Evolutionary conservation across 2,329 filamentous ascomycete genomes (phyloP).

Genomic region (Herpotrichia juniperi): DNA sequence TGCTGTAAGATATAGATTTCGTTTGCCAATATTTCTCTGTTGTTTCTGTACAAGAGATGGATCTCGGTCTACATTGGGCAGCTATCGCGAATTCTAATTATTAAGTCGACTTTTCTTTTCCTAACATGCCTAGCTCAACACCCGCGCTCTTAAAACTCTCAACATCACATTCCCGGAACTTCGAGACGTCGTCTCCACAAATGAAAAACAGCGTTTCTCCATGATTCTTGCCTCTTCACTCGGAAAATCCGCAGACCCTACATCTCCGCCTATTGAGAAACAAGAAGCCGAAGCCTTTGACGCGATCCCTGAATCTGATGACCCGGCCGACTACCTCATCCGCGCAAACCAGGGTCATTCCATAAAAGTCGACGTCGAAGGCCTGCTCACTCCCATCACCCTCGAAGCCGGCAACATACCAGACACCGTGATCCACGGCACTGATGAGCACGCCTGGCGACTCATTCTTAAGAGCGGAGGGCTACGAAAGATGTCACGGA

Average conservation of each 20-base stretch:
- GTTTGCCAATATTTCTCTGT: background rate
- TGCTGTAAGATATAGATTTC: constrained; percentile 54
- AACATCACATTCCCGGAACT: constrained; percentile 79
- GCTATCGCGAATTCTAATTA: background rate
- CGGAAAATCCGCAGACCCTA: constrained; percentile 5
- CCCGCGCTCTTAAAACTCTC: constrained; percentile 68
- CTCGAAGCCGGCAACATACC: constrained; percentile 64
- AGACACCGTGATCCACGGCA: constrained; percentile 79
- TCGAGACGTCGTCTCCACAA: constrained; percentile 69
- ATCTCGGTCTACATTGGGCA: background rate
- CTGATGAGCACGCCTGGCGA: constrained; percentile 81
- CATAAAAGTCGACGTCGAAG: constrained; percentile 74
- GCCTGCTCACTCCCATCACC: constrained; percentile 71
- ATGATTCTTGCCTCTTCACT: constrained; percentile 63
- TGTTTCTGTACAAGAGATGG: background rate
- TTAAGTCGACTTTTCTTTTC: background rate
- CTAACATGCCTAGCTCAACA: constrained; percentile 55
- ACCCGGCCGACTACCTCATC: constrained; percentile 78
- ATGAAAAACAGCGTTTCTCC: constrained; percentile 90
- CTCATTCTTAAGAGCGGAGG: constrained; percentile 78
- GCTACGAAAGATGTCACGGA: constrained; percentile 79
- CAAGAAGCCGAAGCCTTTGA: constrained; percentile 16
- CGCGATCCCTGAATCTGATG: constrained; percentile 31
- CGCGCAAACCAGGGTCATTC: constrained; percentile 95
- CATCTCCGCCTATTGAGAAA: constrained; percentile 11